These are phyloP conservation scores for Diaporthe helianthi DNA, from an alignment of 2,329 filamentous ascomycete species.

Conservation along the genomic window DNA sequence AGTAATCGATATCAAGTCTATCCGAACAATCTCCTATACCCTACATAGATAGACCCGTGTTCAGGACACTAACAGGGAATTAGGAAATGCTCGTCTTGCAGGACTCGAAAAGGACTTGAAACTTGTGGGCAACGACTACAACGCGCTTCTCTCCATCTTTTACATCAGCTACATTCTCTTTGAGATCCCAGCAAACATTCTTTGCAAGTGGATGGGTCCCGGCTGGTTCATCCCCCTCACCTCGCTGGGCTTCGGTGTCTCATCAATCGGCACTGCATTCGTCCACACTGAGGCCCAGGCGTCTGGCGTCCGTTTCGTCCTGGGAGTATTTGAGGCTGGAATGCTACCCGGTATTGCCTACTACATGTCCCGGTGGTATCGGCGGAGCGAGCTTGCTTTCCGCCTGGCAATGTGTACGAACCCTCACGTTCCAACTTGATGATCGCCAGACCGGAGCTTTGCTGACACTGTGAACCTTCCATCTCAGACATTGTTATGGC, in stretches of 20 bases:
- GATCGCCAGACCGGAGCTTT: no score
- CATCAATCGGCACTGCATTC: constrained; percentile 71
- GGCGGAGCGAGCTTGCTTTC: constrained; percentile 65
- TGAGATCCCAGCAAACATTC: constrained; percentile 72
- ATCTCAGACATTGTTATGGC: constrained; percentile 68
- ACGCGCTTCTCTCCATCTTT: constrained; percentile 70
- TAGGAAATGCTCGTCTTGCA: constrained; percentile 73
- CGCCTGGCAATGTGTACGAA: constrained; percentile 55
- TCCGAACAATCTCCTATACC: no score
- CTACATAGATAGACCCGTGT: no score
- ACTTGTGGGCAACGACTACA: constrained; percentile 71
- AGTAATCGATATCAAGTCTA: constrained; percentile 34
- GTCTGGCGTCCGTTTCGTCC: constrained; percentile 70
- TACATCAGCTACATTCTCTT: constrained; percentile 78
- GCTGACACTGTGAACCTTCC: constrained; percentile 40
- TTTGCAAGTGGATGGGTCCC: constrained; percentile 74
- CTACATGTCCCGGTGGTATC: constrained; percentile 72
- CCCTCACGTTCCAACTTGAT: background rate
- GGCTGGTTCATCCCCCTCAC: constrained; percentile 73
- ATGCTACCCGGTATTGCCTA: constrained; percentile 79
- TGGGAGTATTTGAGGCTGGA: constrained; percentile 75
- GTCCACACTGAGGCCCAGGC: constrained; percentile 58
- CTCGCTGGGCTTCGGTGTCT: constrained; percentile 68
- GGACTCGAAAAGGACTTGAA: constrained; percentile 68
- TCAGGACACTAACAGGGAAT: background rate